phyloP scores from a whole-genome alignment of 441 rosid species.

The Eutrema salsugineum region DNA sequence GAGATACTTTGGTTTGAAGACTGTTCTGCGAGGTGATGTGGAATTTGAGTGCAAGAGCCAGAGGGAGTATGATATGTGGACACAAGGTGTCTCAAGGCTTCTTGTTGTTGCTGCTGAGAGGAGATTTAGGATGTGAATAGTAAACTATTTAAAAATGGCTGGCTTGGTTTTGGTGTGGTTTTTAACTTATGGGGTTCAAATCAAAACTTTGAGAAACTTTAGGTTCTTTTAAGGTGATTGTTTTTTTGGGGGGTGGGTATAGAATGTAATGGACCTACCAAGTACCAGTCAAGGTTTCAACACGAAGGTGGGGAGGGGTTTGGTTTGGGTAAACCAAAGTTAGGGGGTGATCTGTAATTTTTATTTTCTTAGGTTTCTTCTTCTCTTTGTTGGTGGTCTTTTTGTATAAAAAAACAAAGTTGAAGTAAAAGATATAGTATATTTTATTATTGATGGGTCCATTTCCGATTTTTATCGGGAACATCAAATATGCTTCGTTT shows the following conservation, averaged over 20 bases:
- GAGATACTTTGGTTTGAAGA: slow-evolving; percentile 75
- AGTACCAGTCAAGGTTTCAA: slow-evolving; percentile 21
- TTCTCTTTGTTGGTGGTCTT: slow-evolving; percentile 1
- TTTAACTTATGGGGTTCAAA: slow-evolving; percentile 27
- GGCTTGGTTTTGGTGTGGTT: slow-evolving; percentile 20
- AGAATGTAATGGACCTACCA: slow-evolving; percentile 19
- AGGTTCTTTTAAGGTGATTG: slow-evolving; percentile 21
- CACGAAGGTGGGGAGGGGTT: slow-evolving; percentile 11
- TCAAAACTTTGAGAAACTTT: neutral
- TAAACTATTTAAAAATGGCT: neutral
- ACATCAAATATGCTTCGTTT: slow-evolving; percentile 26
- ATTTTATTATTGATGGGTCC: neutral
- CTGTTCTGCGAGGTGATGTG: slow-evolving; percentile 55
- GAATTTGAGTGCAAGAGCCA: slow-evolving; percentile 80
- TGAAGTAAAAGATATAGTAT: slow-evolving; percentile 7
- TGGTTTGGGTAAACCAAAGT: slow-evolving; percentile 15
- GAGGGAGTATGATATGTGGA: slow-evolving; percentile 88
- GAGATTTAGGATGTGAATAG: slow-evolving; percentile 60
- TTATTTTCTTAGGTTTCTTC: slow-evolving; percentile 1
- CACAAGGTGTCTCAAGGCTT: slow-evolving; percentile 90
- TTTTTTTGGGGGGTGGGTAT: slow-evolving; percentile 21
- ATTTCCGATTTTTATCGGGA: slow-evolving; percentile 9
- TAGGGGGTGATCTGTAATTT: slow-evolving; percentile 11
- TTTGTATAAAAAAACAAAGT: slow-evolving; percentile 18
- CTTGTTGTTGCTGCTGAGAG: slow-evolving; percentile 69